Percentiles rank a stretch among this genome's conserved stretches.
These are phyloP conservation scores for Saccharomycopsis babjevae DNA, from an alignment of 805 yeast species.

Conservation along the genomic window DNA sequence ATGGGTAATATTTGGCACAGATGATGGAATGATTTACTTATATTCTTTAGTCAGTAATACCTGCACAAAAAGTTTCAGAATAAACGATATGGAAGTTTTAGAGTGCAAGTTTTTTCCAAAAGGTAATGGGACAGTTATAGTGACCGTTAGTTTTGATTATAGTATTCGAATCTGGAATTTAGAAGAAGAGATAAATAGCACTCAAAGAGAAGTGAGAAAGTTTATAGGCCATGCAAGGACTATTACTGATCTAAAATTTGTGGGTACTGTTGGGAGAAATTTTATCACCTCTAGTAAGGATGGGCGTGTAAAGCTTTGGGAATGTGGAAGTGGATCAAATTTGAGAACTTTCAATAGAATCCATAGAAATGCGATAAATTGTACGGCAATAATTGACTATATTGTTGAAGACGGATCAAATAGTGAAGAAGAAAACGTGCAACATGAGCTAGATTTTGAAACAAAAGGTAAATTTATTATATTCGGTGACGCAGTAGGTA, in stretches of 20 bases:
- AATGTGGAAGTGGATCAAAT: constrained; percentile 45
- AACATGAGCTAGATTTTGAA: constrained; percentile 36
- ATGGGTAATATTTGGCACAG: not conserved
- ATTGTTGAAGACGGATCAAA: constrained; percentile 1
- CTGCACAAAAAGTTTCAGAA: not conserved
- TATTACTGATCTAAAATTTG: constrained; percentile 35
- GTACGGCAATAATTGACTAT: constrained; percentile 25
- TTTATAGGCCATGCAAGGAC: constrained; percentile 40
- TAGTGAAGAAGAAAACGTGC: not conserved
- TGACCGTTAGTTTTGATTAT: constrained; percentile 52
- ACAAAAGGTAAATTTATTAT: constrained; percentile 34
- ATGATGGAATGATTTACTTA: not conserved
- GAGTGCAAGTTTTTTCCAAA: constrained; percentile 47
- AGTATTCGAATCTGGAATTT: constrained; percentile 53
- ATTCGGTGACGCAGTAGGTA: constrained; percentile 33
- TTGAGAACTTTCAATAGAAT: constrained; percentile 33
- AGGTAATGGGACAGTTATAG: constrained; percentile 43
- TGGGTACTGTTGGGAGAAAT: constrained; percentile 61
- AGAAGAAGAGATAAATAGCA: constrained; percentile 30
- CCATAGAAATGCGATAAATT: constrained; percentile 26
- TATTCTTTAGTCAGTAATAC: not conserved
- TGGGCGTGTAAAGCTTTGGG: constrained; percentile 58
- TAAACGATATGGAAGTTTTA: constrained; percentile 19
- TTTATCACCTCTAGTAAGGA: constrained; percentile 45
- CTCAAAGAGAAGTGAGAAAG: constrained; percentile 30